These are phyloP conservation scores for Berkeleyomyces rouxiae DNA, from an alignment of 2,329 filamentous ascomycete species.

Conservation along the genomic window DNA sequence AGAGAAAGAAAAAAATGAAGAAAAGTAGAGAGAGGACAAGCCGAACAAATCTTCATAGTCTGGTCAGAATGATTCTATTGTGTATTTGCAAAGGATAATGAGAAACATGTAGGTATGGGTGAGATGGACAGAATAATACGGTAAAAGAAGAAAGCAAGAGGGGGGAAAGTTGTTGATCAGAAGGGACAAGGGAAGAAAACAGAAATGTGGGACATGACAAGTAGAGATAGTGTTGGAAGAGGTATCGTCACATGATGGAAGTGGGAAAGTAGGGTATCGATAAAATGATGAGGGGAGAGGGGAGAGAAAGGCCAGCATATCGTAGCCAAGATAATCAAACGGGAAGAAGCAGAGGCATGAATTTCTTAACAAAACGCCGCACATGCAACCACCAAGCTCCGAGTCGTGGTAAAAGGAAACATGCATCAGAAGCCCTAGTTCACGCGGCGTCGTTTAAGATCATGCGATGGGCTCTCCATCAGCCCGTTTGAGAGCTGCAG, in stretches of 20 bases:
- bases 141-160: background rate
- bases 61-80: background rate
- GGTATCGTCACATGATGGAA: slow-evolving; percentile 3
- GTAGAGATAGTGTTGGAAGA: background rate
- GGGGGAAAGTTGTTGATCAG: no score
- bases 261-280: slow-evolving; percentile 3
- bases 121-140: background rate
- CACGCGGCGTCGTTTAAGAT: slow-evolving; percentile 10
- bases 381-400: background rate
- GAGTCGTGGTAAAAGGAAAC: background rate
- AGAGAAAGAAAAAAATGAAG: background rate
- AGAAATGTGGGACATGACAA: background rate
- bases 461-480: slow-evolving; percentile 8
- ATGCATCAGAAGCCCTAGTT: slow-evolving; percentile 2
- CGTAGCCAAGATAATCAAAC: background rate
- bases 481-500: slow-evolving; percentile 1
- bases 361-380: background rate
- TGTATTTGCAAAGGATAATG: background rate
- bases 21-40: no score
- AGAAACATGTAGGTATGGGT: background rate
- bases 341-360: background rate
- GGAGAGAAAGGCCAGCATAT: no score
- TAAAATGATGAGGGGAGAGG: background rate
- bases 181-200: background rate
- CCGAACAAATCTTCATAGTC: background rate